These are phyloP conservation scores for Hymenoscyphus infarciens DNA, from an alignment of 2,329 filamentous ascomycete genomes.

Conservation along the genomic window DNA sequence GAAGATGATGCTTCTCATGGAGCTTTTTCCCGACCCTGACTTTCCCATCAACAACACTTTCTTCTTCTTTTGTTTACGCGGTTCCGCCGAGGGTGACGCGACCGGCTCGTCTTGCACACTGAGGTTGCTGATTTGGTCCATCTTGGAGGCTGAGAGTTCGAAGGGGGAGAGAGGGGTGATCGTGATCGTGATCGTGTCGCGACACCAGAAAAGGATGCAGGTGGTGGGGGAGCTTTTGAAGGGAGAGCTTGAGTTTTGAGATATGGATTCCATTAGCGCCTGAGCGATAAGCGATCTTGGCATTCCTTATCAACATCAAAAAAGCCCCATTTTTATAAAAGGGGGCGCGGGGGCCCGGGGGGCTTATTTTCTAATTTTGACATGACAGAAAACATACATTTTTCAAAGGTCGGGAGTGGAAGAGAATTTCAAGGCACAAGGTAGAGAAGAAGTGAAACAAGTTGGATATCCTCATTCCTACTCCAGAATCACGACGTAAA, in stretches of 20 bases:
- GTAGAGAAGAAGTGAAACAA: too few species aligned
- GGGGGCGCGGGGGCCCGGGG: too few species aligned
- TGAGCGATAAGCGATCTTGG: too few species aligned
- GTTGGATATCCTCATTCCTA: too few species aligned
- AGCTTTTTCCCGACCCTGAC: slow-evolving; percentile 95
- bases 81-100: slow-evolving; percentile 27
- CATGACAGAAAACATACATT: too few species aligned
- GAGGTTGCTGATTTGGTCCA: slow-evolving; percentile 24
- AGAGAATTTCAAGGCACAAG: too few species aligned
- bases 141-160: slow-evolving; percentile 45
- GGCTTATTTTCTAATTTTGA: too few species aligned
- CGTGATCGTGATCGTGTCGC: neutral
- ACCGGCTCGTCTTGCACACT: slow-evolving; percentile 26
- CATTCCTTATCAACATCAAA: too few species aligned
- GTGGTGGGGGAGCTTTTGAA: neutral
- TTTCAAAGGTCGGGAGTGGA: too few species aligned
- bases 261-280: neutral
- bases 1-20: slow-evolving; percentile 98
- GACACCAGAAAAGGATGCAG: neutral
- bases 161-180: neutral
- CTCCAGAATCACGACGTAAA: neutral
- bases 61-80: slow-evolving; percentile 69
- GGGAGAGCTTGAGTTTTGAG: neutral
- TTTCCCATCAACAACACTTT: slow-evolving; percentile 91
- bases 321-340: too few species aligned